Evolutionary conservation across 345 rosid species (phyloP).

Genomic region (Psidium friedrichsthalianum): DNA sequence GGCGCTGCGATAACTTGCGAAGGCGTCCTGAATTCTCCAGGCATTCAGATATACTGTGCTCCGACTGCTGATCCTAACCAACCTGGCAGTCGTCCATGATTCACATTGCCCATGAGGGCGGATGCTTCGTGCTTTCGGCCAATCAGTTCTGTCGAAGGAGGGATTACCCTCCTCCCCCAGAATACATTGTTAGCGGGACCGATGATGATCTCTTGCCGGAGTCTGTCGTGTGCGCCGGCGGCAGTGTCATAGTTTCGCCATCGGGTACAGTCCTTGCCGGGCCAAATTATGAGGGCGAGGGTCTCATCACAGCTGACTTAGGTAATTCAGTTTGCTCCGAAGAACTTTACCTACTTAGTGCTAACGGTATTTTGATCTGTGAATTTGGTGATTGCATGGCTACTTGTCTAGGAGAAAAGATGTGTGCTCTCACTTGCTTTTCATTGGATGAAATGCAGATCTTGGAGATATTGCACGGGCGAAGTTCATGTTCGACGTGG

Average conservation of each 20-base stretch:
- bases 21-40: conserved; percentile 6
- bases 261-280: conserved; percentile 75
- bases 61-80: conserved; percentile 82
- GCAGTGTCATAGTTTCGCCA: conserved; percentile 86
- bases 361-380: background rate
- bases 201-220: conserved; percentile 57
- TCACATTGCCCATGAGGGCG: conserved; percentile 93
- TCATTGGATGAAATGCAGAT: conserved; percentile 29
- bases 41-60: conserved; percentile 91
- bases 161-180: conserved; percentile 90
- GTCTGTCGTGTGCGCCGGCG: conserved; percentile 77
- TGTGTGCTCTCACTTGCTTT: background rate
- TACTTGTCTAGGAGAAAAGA: background rate
- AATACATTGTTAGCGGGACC: conserved; percentile 51
- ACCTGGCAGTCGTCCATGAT: conserved; percentile 83
- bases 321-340: conserved; percentile 27
- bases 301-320: conserved; percentile 74
- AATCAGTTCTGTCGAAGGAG: conserved; percentile 83
- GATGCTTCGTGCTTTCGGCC: conserved; percentile 82
- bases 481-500: conserved; percentile 79
- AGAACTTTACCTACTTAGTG: background rate
- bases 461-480: conserved; percentile 87
- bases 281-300: conserved; percentile 84
- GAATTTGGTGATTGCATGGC: background rate
- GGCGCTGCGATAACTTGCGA: background rate